These are phyloP conservation scores for Solanum sejunctum DNA, from an alignment of 257 asterid species.

Conservation along the genomic window DNA sequence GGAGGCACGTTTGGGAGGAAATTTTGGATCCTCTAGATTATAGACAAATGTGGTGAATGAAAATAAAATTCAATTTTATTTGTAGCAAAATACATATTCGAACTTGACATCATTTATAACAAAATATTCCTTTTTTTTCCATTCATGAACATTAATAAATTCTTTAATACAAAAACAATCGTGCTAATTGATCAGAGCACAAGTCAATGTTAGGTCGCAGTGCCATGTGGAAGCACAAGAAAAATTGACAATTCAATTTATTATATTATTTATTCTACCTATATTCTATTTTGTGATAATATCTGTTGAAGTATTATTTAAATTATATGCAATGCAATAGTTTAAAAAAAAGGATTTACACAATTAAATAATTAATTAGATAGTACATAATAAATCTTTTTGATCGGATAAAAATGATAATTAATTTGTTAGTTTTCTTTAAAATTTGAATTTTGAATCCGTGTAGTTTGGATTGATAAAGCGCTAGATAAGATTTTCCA, in stretches of 20 bases:
- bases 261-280: not conserved
- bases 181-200: not conserved
- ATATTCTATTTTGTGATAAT: not conserved
- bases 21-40: not conserved
- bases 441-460: not conserved
- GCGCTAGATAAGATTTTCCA: too few species aligned
- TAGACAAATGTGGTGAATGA: not conserved
- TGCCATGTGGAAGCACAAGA: not conserved
- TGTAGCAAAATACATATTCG: not conserved
- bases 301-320: not conserved
- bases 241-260: not conserved
- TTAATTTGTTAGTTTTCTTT: too few species aligned
- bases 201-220: not conserved
- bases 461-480: not conserved
- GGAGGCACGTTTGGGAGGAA: not conserved
- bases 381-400: not conserved
- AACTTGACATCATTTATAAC: not conserved
- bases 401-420: too few species aligned
- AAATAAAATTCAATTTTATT: not conserved
- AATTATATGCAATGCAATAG: not conserved
- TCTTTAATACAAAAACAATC: not conserved
- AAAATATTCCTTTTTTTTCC: not conserved
- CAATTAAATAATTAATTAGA: not conserved
- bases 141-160: not conserved
- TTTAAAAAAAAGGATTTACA: not conserved